Evolutionary conservation across 768 basidiomycete species (phyloP), one percentile per base, ranked within the genome.

Genomic region (Cubamyces sp.): DNA sequence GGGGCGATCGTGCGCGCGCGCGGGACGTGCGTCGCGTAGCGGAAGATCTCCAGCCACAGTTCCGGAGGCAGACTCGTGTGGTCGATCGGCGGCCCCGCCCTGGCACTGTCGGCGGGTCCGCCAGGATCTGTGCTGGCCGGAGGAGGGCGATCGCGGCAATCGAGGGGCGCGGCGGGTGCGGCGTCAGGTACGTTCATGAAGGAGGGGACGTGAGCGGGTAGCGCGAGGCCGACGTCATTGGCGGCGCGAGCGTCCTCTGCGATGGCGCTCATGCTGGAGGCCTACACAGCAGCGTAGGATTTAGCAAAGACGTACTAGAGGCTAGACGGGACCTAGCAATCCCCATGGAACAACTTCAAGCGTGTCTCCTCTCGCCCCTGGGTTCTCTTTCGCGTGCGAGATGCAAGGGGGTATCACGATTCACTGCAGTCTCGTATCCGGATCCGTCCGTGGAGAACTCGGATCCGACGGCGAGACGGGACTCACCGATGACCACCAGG

Each of bases 21-120:
- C 62, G 81, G 78, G 52, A 81, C 74, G 68, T 82, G 79, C 16
- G 82, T 84, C 5, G 82, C 79, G 68, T 82, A 83, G 57, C 82
- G 78, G 69, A 85, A 84, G 40, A 85, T 85, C 64, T 84, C 83
- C 19, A 82, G 74, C 80, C 82, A 83, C 41, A 85, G 67, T 61
- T 85, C 83, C 18, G 77, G 73, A 8, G 82, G 62, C 28, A 64
- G 62, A 23, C 62, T 64, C 28, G 59, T 45, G 51, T 64, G 60
- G 66, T 64, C 56, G 28, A 42, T 43, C 43, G 21, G 46, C 19
- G 25, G 39, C 47, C 26, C 21, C 19, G 48, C 39, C 37, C 34
- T 6, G 16, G 47, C 47, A 25, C 18, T 25, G 34, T 25, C 19
- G 14, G 34, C 19, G 28, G 11, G 21, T 19, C 9, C n/a, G 21